Percentiles rank a stretch among this genome's conserved stretches.
These are phyloP conservation scores for Suhomyces yuchorum DNA, from an alignment of 1,139 yeast genomes.

Conservation along the genomic window DNA sequence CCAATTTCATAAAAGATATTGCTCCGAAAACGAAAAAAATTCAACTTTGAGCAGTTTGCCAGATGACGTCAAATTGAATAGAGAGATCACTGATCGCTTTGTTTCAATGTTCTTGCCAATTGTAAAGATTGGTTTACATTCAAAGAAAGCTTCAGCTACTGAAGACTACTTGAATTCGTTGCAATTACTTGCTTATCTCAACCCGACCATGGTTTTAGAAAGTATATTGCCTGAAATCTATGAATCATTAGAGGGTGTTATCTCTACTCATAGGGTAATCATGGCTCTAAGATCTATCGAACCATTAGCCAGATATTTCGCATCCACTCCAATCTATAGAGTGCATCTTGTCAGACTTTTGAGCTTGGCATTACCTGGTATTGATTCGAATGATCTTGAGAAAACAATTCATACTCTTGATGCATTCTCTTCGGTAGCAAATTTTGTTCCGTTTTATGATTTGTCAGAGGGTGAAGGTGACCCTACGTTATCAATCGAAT, in stretches of 20 bases:
- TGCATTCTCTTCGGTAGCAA: slow-evolving; percentile 69
- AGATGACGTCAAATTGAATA: slow-evolving; percentile 44
- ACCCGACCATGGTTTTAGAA: slow-evolving; percentile 66
- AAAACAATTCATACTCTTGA: slow-evolving; percentile 73
- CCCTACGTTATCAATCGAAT: slow-evolving; percentile 66
- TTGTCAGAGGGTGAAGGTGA: slow-evolving; percentile 48
- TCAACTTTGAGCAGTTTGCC: slow-evolving; percentile 51
- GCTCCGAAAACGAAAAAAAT: slow-evolving; percentile 46
- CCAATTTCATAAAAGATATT: slow-evolving; percentile 60
- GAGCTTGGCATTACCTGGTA: slow-evolving; percentile 72
- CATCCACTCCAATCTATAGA: slow-evolving; percentile 64
- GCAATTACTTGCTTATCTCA: slow-evolving; percentile 63
- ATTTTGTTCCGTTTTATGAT: slow-evolving; percentile 71
- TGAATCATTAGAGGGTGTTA: slow-evolving; percentile 79
- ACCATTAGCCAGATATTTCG: slow-evolving; percentile 68
- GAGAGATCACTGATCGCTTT: slow-evolving; percentile 48
- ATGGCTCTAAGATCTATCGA: slow-evolving; percentile 73
- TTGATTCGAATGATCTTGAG: slow-evolving; percentile 83
- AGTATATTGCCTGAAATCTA: slow-evolving; percentile 72
- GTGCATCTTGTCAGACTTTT: slow-evolving; percentile 78
- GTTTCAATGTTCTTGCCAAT: slow-evolving; percentile 59
- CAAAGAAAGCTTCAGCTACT: slow-evolving; percentile 63
- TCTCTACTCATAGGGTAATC: slow-evolving; percentile 78
- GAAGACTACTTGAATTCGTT: slow-evolving; percentile 63
- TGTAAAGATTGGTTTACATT: slow-evolving; percentile 74